These are phyloP conservation scores for Chiua sp. DNA, from an alignment of 1,284 basidiomycete genomes.

Conservation along the genomic window DNA sequence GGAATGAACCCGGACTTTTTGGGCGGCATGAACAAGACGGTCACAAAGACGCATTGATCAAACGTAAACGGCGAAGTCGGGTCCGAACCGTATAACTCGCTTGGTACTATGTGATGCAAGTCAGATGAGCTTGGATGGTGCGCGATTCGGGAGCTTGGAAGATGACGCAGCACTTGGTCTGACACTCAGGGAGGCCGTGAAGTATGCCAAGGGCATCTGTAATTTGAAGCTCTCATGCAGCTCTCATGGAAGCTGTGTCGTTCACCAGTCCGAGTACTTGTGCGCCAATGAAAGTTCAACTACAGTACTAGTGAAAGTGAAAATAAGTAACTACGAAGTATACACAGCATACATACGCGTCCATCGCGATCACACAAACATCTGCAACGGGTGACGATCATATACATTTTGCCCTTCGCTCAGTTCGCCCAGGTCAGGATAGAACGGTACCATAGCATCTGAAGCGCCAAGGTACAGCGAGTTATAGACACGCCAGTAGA, in stretches of 20 bases:
- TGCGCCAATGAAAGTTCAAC: neutral
- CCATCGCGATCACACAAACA: constrained; percentile 79
- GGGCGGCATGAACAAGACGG: constrained; percentile 55
- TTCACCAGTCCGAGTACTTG: too few species aligned
- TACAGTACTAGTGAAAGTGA: neutral
- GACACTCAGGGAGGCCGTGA: too few species aligned
- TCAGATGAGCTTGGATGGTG: too few species aligned
- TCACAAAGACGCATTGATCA: constrained; percentile 81
- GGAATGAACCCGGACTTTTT: constrained; percentile 58
- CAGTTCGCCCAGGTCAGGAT: constrained; percentile 87
- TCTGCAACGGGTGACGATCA: constrained; percentile 83
- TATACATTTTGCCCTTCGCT: constrained; percentile 91
- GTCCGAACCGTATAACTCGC: too few species aligned
- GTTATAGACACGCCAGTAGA: constrained; percentile 95
- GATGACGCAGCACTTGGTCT: too few species aligned
- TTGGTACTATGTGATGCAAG: too few species aligned
- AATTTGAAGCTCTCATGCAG: too few species aligned
- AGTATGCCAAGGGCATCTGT: too few species aligned
- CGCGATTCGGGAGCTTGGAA: too few species aligned
- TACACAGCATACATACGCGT: constrained; percentile 4
- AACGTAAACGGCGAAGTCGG: constrained; percentile 83
- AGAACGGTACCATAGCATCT: constrained; percentile 94
- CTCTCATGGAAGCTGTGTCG: too few species aligned
- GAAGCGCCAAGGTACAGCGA: constrained; percentile 87
- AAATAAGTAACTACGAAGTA: constrained; percentile 1